Base-by-base conservation (phyloP, 2,329 filamentous ascomycete genomes). In the Aspergillus hiratsukae region DNA sequence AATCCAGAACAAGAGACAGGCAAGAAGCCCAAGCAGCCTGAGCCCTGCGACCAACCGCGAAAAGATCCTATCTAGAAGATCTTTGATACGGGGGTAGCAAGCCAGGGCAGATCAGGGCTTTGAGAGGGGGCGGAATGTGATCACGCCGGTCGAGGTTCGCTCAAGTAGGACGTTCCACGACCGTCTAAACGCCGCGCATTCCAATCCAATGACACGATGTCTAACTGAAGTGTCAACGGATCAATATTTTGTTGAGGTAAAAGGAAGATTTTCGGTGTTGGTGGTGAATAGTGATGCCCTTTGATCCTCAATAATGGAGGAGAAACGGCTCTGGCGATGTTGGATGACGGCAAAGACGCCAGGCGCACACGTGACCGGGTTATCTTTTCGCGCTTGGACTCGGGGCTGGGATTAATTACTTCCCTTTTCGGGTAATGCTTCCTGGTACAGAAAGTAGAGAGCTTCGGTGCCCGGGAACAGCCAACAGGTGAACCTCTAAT, bases 101-200 rank as follows among this genome's bases (percentile, higher is more conserved):
- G 58, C 51, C 50, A 54, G 50, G 48, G 56, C 53, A 46, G 55
- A 57, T 56, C 48, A 31, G 58, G 57, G 56, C 53, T 56, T 27
- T 25, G 52, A 50, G 51, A 56, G 51, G 58, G 61, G 52, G 59
- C 46, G 58, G 66, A 64, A 61, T 51, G 52, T 48, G 52, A 61
- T 55, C 45, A 59, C 57, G 57, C 67, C 63, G 61, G 66, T 65
- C 64, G 64, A 68, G 65, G 63, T 62, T 67, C 66, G 69, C 69
- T 72, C 68, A 67, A 69, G 62, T 64, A 69, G 59, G 63, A 70
- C 65, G 64, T 68, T 69, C 61, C 60, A 66, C 66, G 63, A 64
- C 59, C 66, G 60, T 58, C 60, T 66, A 70, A 57, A 66, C 64
- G 65, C 63, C 69, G 65, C 68, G 63, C 69, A 72, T 71, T 69